Evolutionary conservation across 139 green algal genomes (phyloP).

Genomic region (Tetradesmus lagerheimii): DNA sequence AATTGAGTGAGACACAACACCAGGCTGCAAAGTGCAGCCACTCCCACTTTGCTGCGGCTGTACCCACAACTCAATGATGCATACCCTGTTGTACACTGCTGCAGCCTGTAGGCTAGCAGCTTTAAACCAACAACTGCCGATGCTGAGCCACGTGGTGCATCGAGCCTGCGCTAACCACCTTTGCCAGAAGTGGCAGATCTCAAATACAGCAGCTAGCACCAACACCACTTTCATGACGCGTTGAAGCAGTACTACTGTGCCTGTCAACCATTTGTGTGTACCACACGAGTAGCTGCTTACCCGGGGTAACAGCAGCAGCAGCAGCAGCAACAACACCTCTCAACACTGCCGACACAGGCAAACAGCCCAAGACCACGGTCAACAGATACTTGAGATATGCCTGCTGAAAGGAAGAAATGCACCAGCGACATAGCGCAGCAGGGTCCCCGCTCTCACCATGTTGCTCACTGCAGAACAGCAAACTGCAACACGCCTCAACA

Average conservation of each 20-base stretch:
- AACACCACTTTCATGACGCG: too few relatives aligned
- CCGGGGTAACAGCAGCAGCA: not conserved
- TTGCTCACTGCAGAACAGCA: too few relatives aligned
- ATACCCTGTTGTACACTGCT: too few relatives aligned
- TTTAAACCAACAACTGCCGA: not conserved
- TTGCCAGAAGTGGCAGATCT: not conserved
- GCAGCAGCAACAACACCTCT: not conserved
- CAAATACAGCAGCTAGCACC: not conserved
- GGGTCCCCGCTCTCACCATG: too few relatives aligned
- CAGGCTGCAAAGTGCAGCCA: too few relatives aligned
- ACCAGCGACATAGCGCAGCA: too few relatives aligned
- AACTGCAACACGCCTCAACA: too few relatives aligned
- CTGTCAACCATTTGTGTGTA: not conserved
- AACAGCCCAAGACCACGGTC: not conserved
- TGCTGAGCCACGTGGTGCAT: not conserved
- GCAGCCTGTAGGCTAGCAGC: too few relatives aligned
- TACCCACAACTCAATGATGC: too few relatives aligned
- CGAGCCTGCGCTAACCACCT: not conserved
- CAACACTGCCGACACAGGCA: too few relatives aligned
- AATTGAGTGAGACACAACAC: too few relatives aligned
- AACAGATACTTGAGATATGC: not conserved
- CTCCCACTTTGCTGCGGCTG: too few relatives aligned
- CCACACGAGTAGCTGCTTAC: not conserved
- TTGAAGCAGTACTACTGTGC: not conserved
- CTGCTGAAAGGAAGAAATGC: not conserved